Evolutionary conservation across 305 asterid genomes (phyloP).

Genomic region (Fraxinus velutina): DNA sequence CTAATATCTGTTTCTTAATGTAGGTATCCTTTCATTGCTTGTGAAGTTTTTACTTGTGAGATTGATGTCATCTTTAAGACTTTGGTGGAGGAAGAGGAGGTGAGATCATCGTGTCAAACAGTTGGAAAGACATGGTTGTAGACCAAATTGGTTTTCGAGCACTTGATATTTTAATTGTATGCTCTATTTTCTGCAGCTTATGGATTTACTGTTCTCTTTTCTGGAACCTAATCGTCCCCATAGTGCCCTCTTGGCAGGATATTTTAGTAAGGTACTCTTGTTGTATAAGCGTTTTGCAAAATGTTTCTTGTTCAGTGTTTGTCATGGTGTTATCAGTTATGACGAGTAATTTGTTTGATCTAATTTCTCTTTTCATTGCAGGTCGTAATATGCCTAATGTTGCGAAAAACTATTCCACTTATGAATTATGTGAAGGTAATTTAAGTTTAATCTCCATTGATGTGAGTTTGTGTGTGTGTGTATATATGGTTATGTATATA

Average conservation of each 20-base stretch:
- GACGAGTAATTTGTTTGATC: constrained; percentile 27
- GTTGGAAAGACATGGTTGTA: constrained; percentile 16
- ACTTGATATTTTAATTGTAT: constrained; percentile 23
- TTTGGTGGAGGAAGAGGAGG: constrained; percentile 95
- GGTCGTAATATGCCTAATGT: constrained; percentile 93
- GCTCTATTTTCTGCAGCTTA: constrained; percentile 59
- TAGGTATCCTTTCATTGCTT: constrained; percentile 97
- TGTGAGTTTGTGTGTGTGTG: neutral
- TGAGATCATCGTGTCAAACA: constrained; percentile 27
- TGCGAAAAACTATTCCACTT: constrained; percentile 77
- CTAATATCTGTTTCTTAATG: constrained; percentile 23
- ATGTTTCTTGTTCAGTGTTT: constrained; percentile 5
- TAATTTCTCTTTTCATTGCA: constrained; percentile 34
- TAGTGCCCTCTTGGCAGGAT: constrained; percentile 90
- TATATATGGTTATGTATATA: neutral
- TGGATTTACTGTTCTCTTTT: constrained; percentile 91
- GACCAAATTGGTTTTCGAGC: constrained; percentile 6
- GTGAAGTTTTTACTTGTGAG: constrained; percentile 96
- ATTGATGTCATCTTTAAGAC: constrained; percentile 95
- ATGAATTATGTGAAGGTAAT: constrained; percentile 94
- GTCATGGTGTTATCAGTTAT: neutral
- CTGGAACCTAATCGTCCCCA: constrained; percentile 83
- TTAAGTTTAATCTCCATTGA: neutral
- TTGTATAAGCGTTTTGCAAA: neutral
- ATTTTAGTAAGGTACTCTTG: constrained; percentile 82